A percentile compares a stretch with the other conserved stretches of the same genome.
phyloP scores from a whole-genome alignment of 441 rosid species.

The Flueggea neowawraea region DNA sequence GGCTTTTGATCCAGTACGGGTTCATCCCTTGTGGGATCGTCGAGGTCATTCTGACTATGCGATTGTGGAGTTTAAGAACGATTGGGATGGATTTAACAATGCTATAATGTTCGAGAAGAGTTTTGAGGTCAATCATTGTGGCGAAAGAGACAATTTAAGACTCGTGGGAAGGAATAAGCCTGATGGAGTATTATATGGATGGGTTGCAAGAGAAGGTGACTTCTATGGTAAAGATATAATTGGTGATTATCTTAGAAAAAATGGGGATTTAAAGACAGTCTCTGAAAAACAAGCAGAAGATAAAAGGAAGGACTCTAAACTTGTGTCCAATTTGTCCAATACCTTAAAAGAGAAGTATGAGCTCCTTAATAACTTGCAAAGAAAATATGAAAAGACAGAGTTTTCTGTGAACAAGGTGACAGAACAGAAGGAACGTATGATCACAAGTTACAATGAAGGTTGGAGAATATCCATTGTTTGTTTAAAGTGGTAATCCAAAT shows the following conservation, averaged over 20 bases:
- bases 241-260: conserved; percentile 42
- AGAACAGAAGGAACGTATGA: conserved; percentile 43
- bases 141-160: conserved; percentile 38
- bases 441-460: conserved; percentile 54
- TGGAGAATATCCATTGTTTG: not conserved
- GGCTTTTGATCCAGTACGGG: conserved; percentile 61
- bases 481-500: not conserved
- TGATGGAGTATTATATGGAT: conserved; percentile 52
- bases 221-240: conserved; percentile 27
- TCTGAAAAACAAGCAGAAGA: conserved; percentile 52
- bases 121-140: conserved; percentile 38
- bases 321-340: conserved; percentile 34
- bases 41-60: conserved; percentile 62
- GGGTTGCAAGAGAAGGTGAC: conserved; percentile 69
- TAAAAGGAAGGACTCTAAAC: conserved; percentile 26
- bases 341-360: conserved; percentile 42
- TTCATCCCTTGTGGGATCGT: conserved; percentile 52
- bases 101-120: conserved; percentile 59
- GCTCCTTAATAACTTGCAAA: conserved; percentile 42
- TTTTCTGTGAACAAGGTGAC: conserved; percentile 17
- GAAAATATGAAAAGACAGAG: conserved; percentile 32
- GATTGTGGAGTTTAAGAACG: conserved; percentile 52
- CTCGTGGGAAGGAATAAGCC: conserved; percentile 4
- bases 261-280: conserved; percentile 59
- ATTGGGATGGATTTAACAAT: conserved; percentile 59